A percentile compares a stretch with the other conserved stretches of the same genome.
phyloP scores from a whole-genome alignment of 2,329 filamentous ascomycete species.

The Zopfia rhizophila region DNA sequence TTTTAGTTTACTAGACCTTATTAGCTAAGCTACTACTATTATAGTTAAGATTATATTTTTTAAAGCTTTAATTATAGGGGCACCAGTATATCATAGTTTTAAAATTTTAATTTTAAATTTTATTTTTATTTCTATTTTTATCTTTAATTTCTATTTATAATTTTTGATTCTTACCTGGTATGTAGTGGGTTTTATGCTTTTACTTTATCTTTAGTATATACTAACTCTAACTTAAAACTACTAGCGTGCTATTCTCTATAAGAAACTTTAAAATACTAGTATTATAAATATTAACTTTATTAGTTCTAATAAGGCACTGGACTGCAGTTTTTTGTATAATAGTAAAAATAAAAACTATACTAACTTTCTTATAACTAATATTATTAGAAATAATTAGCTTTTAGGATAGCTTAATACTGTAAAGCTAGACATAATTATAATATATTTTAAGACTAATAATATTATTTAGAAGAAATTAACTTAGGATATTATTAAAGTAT shows the following conservation, averaged over 20 bases:
- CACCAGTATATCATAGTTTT: no score
- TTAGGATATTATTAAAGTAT: slow-evolving; percentile 50
- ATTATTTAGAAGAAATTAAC: slow-evolving; percentile 47
- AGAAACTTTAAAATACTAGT: slow-evolving; percentile 34
- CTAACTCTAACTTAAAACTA: no score
- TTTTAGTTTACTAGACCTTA: no score
- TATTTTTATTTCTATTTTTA: no score
- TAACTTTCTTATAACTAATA: slow-evolving; percentile 53
- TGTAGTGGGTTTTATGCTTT: no score
- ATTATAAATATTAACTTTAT: slow-evolving; percentile 48
- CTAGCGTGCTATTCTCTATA: slow-evolving; percentile 49
- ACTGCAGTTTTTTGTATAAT: slow-evolving; percentile 53
- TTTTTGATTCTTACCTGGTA: no score
- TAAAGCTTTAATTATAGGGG: slow-evolving; percentile 49
- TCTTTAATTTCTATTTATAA: no score
- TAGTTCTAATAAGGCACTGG: slow-evolving; percentile 45
- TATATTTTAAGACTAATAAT: slow-evolving; percentile 60
- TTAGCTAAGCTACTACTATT: slow-evolving; percentile 28
- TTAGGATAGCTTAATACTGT: slow-evolving; percentile 52
- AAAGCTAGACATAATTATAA: slow-evolving; percentile 57
- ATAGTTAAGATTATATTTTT: slow-evolving; percentile 49
- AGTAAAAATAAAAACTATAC: slow-evolving; percentile 59
- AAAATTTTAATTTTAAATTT: no score
- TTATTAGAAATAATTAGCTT: slow-evolving; percentile 52
- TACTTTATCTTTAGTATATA: no score